Conservation (phyloP, 2,329 filamentous ascomycete species). For the Colletotrichum filicis region DNA sequence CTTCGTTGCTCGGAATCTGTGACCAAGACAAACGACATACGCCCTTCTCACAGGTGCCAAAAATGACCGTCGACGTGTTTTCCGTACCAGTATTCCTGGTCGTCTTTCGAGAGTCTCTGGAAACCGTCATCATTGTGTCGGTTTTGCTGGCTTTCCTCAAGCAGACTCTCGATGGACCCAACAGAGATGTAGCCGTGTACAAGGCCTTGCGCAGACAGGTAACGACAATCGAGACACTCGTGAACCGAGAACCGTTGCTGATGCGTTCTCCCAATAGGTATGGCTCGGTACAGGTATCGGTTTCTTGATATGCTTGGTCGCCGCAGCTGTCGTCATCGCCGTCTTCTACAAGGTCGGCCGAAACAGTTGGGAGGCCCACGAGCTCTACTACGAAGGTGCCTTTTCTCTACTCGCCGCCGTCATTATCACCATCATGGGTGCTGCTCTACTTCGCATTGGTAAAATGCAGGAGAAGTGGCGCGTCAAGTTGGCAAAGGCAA, state of each 20-base stretch:
- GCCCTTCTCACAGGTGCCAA: constrained; percentile 26
- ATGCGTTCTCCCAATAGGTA: constrained; percentile 51
- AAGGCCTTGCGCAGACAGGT: constrained; percentile 76
- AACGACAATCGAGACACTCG: background rate
- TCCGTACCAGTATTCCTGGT: constrained; percentile 89
- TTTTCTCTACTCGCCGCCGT: constrained; percentile 80
- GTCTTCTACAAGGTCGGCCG: constrained; percentile 75
- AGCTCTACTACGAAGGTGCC: constrained; percentile 84
- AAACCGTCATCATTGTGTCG: constrained; percentile 86
- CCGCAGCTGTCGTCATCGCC: constrained; percentile 74
- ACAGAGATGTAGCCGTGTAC: constrained; percentile 70
- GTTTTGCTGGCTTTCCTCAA: constrained; percentile 89
- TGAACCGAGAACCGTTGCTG: background rate
- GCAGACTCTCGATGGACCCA: constrained; percentile 76
- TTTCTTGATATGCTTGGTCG: constrained; percentile 68
- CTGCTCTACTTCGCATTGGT: constrained; percentile 81
- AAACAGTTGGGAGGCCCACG: constrained; percentile 73
- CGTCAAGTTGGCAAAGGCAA: constrained; percentile 79
- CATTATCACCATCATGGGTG: constrained; percentile 86
- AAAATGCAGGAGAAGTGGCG: constrained; percentile 91
- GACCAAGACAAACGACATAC: background rate
- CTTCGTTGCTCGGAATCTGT: background rate
- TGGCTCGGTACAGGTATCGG: constrained; percentile 71
- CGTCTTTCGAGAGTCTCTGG: constrained; percentile 85
- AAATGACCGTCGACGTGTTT: constrained; percentile 76